These are phyloP conservation scores for Dactylellina leptospora DNA, from an alignment of 2,329 filamentous ascomycete species.

Conservation along the genomic window DNA sequence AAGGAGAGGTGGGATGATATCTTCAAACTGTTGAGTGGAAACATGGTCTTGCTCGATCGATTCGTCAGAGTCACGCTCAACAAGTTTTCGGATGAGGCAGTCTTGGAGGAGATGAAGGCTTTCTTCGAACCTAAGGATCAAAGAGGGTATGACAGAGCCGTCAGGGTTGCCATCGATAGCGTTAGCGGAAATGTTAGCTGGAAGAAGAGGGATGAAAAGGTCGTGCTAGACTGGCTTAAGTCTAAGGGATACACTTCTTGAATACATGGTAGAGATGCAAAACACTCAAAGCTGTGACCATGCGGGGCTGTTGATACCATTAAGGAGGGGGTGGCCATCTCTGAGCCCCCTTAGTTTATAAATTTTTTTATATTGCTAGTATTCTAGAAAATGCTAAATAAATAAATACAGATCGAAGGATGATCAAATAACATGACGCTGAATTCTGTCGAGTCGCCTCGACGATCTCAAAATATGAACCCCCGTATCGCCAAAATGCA, in stretches of 20 bases:
- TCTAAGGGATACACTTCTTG: slow-evolving; percentile 67
- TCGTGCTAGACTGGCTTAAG: slow-evolving; percentile 80
- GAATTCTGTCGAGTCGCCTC: too few species aligned
- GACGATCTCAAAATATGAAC: too few species aligned
- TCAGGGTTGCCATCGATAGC: slow-evolving; percentile 85
- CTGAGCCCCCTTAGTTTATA: too few species aligned
- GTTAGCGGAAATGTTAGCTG: slow-evolving; percentile 85
- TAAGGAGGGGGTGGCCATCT: too few species aligned
- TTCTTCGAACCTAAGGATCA: slow-evolving; percentile 93
- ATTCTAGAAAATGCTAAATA: too few species aligned
- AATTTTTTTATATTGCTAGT: too few species aligned
- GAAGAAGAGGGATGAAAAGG: slow-evolving; percentile 75
- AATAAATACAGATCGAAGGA: too few species aligned
- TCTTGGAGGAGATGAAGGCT: slow-evolving; percentile 76
- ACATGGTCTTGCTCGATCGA: slow-evolving; percentile 82
- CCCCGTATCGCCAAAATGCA: too few species aligned
- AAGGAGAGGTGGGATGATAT: slow-evolving; percentile 82
- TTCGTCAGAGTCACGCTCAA: slow-evolving; percentile 81
- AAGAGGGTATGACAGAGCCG: slow-evolving; percentile 81
- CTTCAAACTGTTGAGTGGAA: slow-evolving; percentile 75
- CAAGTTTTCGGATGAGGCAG: slow-evolving; percentile 76
- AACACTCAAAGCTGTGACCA: too few species aligned
- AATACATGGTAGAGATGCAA: too few species aligned
- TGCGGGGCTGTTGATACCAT: too few species aligned
- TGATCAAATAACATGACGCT: too few species aligned